Conservation (phyloP, 2,329 filamentous ascomycete species). For the Ilyonectria destructans region DNA sequence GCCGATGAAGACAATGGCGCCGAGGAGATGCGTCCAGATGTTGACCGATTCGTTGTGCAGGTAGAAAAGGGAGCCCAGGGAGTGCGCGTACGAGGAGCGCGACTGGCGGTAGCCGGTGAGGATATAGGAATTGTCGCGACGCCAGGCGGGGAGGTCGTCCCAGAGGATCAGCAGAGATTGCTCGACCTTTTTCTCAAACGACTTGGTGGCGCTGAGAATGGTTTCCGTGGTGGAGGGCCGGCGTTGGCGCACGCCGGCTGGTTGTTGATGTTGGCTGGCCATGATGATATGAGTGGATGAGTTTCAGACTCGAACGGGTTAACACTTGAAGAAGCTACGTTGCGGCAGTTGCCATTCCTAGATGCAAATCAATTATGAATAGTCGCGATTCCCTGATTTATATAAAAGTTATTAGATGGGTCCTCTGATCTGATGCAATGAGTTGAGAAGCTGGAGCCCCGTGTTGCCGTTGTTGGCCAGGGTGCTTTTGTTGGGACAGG, state of each 20-base stretch:
- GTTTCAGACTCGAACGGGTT: background rate
- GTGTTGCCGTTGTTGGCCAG: conserved; percentile 41
- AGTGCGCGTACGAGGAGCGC: conserved; percentile 64
- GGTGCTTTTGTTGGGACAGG: conserved; percentile 52
- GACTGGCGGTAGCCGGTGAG: conserved; percentile 68
- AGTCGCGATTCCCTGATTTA: background rate
- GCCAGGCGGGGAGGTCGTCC: conserved; percentile 73
- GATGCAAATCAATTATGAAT: background rate
- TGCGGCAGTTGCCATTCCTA: background rate
- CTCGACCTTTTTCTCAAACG: conserved; percentile 59
- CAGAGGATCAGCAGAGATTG: conserved; percentile 65
- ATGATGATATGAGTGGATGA: conserved; percentile 40
- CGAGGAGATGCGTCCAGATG: conserved; percentile 77
- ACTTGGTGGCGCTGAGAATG: conserved; percentile 46
- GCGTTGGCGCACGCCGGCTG: conserved; percentile 47
- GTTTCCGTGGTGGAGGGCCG: conserved; percentile 49
- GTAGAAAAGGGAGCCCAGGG: conserved; percentile 65
- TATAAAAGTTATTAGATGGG: conserved; percentile 7
- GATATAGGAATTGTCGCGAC: conserved; percentile 74
- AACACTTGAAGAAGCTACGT: conserved; percentile 4
- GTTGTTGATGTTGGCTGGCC: conserved; percentile 23
- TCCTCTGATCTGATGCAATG: conserved; percentile 15
- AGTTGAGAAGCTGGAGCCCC: conserved; percentile 34
- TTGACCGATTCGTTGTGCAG: conserved; percentile 77
- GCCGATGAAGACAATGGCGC: conserved; percentile 72